Base-by-base conservation (phyloP, 176 grass and related monocot species). In the Oryza punctata region DNA sequence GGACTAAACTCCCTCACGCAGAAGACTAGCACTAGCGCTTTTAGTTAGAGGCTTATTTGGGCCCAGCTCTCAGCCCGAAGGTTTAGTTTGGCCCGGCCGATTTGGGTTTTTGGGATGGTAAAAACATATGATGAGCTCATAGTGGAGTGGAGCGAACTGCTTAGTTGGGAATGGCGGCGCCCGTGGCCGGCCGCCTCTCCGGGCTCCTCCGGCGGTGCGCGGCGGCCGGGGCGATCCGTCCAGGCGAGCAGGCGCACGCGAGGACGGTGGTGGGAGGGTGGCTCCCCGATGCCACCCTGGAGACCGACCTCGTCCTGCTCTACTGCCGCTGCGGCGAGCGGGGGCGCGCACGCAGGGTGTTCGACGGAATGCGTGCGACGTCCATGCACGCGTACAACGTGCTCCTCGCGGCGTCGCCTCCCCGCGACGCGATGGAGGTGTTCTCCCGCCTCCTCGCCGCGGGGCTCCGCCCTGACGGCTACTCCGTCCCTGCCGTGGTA, bases 311-410 rank as follows among this genome's bases (percentile, higher is more conserved):
- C 76, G 46, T 88, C 67, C 76, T 88, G 27, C 1, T 86, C 3
- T 86, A 83, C 49, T 76, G 37, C n/a, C 75, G 79, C 19, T 86
- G 91, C 79, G 72, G 64, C 0, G 21, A 10, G 37, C 73, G 75
- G 21, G 3, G 4, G 1, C 69, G 71, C 28, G 88, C 83, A 29
- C 70, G 75, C 30, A 60, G 70, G 75, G 60, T 91, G 86, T 81
- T 94, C 41, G 83, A 91, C 49, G 38, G 38, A 59, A 84, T 83
- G 88, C 50, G 19, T 1, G 64, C 65, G 15, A 70, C 79, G n/a
- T 76, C 81, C 83, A 83, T 84, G 92, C 83, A 86, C 60, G 84
- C 86, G 12, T 90, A 78, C 82, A 91, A 90, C 70, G 79, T 90
- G 79, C 83, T 91, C 80, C 77, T 94, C 63, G 73, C 70, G 15